Conservation (phyloP, 2,329 filamentous ascomycete species). For the Podosphaera fusca region DNA sequence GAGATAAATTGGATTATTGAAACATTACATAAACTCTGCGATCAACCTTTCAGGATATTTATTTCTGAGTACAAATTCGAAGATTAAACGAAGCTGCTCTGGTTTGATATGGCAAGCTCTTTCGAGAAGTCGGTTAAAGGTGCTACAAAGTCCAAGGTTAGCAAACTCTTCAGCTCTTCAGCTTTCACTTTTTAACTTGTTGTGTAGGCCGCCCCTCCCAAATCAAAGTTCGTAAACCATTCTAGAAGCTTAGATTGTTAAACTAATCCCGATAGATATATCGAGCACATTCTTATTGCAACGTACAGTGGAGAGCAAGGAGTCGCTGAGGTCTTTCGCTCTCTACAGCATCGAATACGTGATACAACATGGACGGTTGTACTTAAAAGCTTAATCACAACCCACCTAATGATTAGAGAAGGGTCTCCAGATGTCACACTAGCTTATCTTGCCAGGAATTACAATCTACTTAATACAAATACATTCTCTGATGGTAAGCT, state of each 20-base stretch:
- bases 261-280: slow-evolving; percentile 20
- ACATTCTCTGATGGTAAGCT: slow-evolving; percentile 73
- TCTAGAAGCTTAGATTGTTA: not conserved
- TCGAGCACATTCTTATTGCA: slow-evolving; percentile 89
- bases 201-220: slow-evolving; percentile 70
- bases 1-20: not conserved
- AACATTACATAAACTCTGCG: not conserved
- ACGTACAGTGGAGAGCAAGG: slow-evolving; percentile 88
- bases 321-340: slow-evolving; percentile 86
- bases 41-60: not conserved
- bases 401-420: slow-evolving; percentile 94
- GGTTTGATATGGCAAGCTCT: slow-evolving; percentile 45
- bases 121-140: slow-evolving; percentile 99
- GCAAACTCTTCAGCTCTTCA: slow-evolving; percentile 3
- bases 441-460: slow-evolving; percentile 59
- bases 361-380: slow-evolving; percentile 99
- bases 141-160: slow-evolving; percentile 89
- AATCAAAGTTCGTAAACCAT: slow-evolving; percentile 55
- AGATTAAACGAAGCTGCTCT: not conserved
- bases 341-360: slow-evolving; percentile 65
- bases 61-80: not conserved
- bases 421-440: slow-evolving; percentile 76
- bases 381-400: slow-evolving; percentile 89
- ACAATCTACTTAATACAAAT: slow-evolving; percentile 66
- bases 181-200: not conserved